Evolutionary conservation across 441 rosid species (phyloP).

Genomic region (Eruca vesicaria): DNA sequence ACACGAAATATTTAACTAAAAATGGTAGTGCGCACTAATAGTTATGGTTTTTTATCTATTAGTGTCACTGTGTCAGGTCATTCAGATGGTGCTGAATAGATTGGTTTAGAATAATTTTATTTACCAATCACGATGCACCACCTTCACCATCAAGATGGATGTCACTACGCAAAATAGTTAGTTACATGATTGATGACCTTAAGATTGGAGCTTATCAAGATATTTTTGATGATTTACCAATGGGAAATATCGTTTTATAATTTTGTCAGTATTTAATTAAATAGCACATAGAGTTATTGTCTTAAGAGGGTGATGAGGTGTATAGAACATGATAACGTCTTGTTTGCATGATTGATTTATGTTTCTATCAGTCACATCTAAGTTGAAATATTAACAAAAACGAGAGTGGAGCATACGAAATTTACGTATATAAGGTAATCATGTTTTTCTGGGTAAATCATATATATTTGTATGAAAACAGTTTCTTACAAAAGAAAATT

Average conservation of each 20-base stretch:
- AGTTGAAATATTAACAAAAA: not conserved
- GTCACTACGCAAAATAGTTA: not conserved
- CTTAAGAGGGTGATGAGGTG: not conserved
- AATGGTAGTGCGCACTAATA: slow-evolving; percentile 11
- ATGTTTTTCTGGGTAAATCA: not conserved
- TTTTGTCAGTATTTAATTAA: not conserved
- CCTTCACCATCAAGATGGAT: slow-evolving; percentile 11
- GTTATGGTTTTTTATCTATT: not conserved
- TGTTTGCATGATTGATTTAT: not conserved
- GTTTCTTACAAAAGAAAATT: not conserved
- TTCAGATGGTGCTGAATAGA: slow-evolving; percentile 13
- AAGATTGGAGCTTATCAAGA: not conserved
- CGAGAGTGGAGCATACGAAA: not conserved
- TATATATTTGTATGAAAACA: not conserved
- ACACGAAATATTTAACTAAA: not conserved
- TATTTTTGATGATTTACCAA: not conserved
- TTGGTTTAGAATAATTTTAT: not conserved
- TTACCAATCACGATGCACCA: slow-evolving; percentile 17
- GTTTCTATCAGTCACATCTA: not conserved
- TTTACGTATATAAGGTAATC: not conserved
- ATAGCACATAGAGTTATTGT: not conserved
- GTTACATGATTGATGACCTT: not conserved
- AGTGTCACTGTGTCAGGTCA: slow-evolving; percentile 10
- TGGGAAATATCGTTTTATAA: not conserved
- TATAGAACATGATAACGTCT: slow-evolving; percentile 1